phyloP scores from a whole-genome alignment of 176 grass and related monocot genomes.

The Pontederia paniculata region DNA sequence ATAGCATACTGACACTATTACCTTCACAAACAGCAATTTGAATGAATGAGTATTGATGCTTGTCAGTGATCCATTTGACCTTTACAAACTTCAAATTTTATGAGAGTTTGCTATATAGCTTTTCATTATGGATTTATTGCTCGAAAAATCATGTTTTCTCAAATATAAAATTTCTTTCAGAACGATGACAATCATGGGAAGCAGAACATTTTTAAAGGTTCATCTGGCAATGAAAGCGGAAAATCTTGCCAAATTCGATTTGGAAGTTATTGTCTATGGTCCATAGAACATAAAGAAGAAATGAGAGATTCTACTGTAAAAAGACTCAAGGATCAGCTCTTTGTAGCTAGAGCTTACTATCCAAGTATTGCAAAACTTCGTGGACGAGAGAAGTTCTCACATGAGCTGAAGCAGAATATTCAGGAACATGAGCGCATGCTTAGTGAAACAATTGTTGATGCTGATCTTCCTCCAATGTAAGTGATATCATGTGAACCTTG shows the following conservation, averaged over 20 bases:
- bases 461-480: slow-evolving; percentile 3
- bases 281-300: slow-evolving; percentile 17
- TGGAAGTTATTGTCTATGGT: slow-evolving; percentile 23
- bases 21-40: no score
- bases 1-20: not conserved
- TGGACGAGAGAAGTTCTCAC: slow-evolving; percentile 43
- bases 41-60: no score
- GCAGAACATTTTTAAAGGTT: slow-evolving; percentile 4
- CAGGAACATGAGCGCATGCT: slow-evolving; percentile 72
- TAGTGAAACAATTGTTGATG: slow-evolving; percentile 18
- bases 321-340: slow-evolving; percentile 67
- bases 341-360: slow-evolving; percentile 66
- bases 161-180: no score
- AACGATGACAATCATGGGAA: not conserved
- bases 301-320: slow-evolving; percentile 50
- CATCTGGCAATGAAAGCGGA: not conserved
- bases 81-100: no score
- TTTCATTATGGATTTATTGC: no score
- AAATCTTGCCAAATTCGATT: slow-evolving; percentile 19
- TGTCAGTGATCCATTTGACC: no score
- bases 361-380: no score
- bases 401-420: slow-evolving; percentile 55
- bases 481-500: no score
- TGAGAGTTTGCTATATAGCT: no score
- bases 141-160: no score